Base-by-base conservation (phyloP, 1,139 yeast species). In the Nakaseomyces nivariensis region DNA sequence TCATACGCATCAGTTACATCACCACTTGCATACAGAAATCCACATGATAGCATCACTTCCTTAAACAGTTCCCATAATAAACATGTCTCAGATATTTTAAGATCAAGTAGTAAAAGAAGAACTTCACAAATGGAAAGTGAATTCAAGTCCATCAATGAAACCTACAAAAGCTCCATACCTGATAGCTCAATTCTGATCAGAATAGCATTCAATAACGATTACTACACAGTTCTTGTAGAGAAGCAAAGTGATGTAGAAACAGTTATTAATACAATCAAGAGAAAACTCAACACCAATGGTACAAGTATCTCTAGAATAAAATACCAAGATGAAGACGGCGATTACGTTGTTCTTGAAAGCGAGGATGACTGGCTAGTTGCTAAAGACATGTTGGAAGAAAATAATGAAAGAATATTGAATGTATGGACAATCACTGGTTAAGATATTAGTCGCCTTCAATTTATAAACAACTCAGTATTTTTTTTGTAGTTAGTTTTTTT, bases 241-340 rank as follows among this genome's bases (percentile, higher is more conserved):
- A 45, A 65, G 34, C 65, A 67, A 38, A 58, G 69, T n/a, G 53
- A 57, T 1, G 62, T 69, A 41, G 61, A 59, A 1, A 67, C 67
- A 26, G 60, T 72, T 27, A 52, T 69, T 26, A 58, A 53, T 7
- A 59, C 62, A 48, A 60, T 72, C 37, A 67, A 64, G 48, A 68
- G 61, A 47, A 72, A 71, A 52, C 54, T 72, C 38, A 64, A 72
- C 66, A 68, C 71, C 62, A 53, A 73, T 22, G 72, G 71, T 24
- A 10, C 25, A 10, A 68, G 67, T 10, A 54, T 63, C 9, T 64
- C 67, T 46, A 74, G 82, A 60, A 74, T 92, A 54, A 84, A 84
- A 66, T 92, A 89, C 63, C 82, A 82, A 64, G 98, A 92, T 68
- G 98, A 92, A 67, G 98, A 92, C 65, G 97, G 95, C 22, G 98